Evolutionary conservation across 768 basidiomycete genomes (phyloP).

Genomic region (Pisolithus marmoratus): DNA sequence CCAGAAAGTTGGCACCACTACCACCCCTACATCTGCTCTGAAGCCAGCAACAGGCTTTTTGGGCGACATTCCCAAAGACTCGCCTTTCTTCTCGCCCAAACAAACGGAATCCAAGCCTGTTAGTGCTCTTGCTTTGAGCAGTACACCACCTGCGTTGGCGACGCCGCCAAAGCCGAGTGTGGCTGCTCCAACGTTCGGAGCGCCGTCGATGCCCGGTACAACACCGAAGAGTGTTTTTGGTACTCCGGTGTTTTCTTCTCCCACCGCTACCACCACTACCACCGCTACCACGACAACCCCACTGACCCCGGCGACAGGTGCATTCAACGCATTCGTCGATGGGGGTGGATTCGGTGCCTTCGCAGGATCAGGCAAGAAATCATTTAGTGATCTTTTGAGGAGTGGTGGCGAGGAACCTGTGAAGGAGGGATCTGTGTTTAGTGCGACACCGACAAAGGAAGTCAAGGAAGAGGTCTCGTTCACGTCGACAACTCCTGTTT

Average conservation of each 20-base stretch:
- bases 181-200: slow-evolving; percentile 34
- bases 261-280: slow-evolving; percentile 9
- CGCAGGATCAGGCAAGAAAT: slow-evolving; percentile 39
- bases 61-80: slow-evolving; percentile 23
- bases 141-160: slow-evolving; percentile 11
- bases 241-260: slow-evolving; percentile 3
- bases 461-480: too few species aligned
- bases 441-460: slow-evolving; percentile 1
- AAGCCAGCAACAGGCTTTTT: slow-evolving; percentile 34
- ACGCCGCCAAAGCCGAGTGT: slow-evolving; percentile 18
- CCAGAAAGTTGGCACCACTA: slow-evolving; percentile 2
- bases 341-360: slow-evolving; percentile 47
- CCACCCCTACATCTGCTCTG: slow-evolving; percentile 26
- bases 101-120: background rate
- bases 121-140: slow-evolving; percentile 2
- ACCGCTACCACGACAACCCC: slow-evolving; percentile 4
- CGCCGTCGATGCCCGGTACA: slow-evolving; percentile 28
- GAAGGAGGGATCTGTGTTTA: slow-evolving; percentile 16
- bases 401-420: slow-evolving; percentile 25
- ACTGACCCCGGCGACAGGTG: slow-evolving; percentile 13
- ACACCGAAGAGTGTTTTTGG: slow-evolving; percentile 17
- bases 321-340: slow-evolving; percentile 26
- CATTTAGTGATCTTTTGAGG: slow-evolving; percentile 61
- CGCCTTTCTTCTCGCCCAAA: background rate
- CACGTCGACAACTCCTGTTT: slow-evolving; percentile 7